Conservation (phyloP, 192 early-diverging fungal species). For the Coemansia sp. region DNA sequence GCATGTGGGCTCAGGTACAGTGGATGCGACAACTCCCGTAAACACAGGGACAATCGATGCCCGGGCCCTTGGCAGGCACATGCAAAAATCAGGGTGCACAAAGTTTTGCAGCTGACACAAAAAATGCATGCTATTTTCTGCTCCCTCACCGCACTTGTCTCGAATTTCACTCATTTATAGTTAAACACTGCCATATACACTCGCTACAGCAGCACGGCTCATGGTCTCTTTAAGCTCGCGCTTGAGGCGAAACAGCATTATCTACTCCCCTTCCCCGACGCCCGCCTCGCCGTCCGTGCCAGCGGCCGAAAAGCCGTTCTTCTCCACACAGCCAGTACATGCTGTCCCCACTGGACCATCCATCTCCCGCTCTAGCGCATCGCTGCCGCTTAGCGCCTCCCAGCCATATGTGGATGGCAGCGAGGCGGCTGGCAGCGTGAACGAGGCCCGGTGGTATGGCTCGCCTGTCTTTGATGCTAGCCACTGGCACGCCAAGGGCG, state of each 20-base stretch:
- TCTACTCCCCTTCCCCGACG: background rate
- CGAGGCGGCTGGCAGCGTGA: background rate
- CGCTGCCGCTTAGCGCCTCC: background rate
- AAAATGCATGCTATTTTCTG: too few relatives aligned
- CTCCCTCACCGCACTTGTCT: too few relatives aligned
- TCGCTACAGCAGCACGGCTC: background rate
- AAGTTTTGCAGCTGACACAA: too few relatives aligned
- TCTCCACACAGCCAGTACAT: background rate
- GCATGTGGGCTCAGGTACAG: too few relatives aligned
- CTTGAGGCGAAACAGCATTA: background rate
- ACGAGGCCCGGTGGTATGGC: slow-evolving; percentile 32
- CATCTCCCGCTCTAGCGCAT: background rate
- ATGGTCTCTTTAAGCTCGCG: slow-evolving; percentile 9
- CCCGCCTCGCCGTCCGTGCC: slow-evolving; percentile 6
- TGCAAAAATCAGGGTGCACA: too few relatives aligned
- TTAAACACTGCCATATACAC: background rate
- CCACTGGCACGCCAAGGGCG: slow-evolving; percentile 42
- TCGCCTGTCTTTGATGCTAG: slow-evolving; percentile 47
- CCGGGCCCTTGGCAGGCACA: too few relatives aligned
- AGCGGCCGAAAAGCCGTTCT: background rate
- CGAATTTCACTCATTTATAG: background rate
- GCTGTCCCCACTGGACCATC: background rate
- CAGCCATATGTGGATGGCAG: background rate
- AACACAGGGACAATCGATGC: too few relatives aligned
- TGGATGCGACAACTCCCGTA: too few relatives aligned